Evolutionary conservation across 2,329 filamentous ascomycete species (phyloP).

Genomic region (Colletotrichum liaoningense): DNA sequence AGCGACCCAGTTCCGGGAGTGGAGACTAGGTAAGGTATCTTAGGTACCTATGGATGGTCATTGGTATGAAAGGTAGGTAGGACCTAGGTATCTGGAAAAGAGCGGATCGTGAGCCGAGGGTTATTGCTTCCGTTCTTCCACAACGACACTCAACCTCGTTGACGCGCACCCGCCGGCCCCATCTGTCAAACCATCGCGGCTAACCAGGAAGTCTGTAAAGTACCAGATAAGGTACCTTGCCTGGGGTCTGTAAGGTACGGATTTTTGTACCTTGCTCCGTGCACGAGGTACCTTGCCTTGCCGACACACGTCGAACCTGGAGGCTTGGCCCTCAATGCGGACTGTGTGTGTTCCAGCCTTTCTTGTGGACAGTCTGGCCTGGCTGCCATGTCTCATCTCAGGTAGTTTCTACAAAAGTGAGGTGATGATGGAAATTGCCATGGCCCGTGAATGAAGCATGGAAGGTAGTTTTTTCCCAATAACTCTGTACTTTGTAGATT

Average conservation of each 20-base stretch:
- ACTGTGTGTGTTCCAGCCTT: neutral
- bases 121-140: conserved; percentile 19
- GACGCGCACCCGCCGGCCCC: conserved; percentile 3
- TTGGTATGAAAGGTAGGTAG: no score
- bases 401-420: neutral
- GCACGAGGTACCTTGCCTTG: neutral
- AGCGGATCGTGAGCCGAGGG: neutral
- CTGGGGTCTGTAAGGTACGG: neutral
- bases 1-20: conserved; percentile 2
- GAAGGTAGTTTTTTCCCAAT: no score
- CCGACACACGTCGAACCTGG: neutral
- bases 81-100: neutral
- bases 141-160: neutral
- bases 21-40: neutral
- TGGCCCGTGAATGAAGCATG: neutral
- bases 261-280: neutral
- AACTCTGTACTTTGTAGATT: neutral
- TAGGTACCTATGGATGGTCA: no score
- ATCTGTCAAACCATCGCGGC: conserved; percentile 26
- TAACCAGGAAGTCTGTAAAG: neutral
- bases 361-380: neutral
- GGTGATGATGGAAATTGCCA: neutral
- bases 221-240: neutral
- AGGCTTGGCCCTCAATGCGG: conserved; percentile 28
- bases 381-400: neutral